Conservation (phyloP, 106 monocot genomes). For the Alisma plantagoaquatica region DNA sequence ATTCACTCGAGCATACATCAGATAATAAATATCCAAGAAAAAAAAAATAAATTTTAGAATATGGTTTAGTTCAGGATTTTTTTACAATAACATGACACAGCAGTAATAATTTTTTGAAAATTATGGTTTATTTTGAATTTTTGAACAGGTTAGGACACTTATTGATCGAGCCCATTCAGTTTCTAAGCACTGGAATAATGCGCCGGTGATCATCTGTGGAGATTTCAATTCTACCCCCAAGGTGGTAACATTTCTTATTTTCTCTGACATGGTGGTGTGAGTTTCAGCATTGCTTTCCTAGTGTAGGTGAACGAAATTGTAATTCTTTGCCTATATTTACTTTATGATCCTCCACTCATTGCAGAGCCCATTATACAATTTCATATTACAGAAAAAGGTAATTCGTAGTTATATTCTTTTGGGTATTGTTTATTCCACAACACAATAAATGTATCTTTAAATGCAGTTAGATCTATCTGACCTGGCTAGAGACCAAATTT, state of each 20-base stretch:
- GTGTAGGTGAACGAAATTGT: too few relatives aligned
- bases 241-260: slow-evolving; percentile 20
- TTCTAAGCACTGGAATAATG: slow-evolving; percentile 80
- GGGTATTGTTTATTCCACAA: too few relatives aligned
- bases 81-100: too few relatives aligned
- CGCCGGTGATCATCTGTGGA: slow-evolving; percentile 90
- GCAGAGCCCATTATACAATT: slow-evolving; percentile 95
- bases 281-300: background rate
- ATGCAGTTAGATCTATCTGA: slow-evolving; percentile 71
- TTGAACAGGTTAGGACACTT: slow-evolving; percentile 66
- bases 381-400: slow-evolving; percentile 75
- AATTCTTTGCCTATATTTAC: slow-evolving; percentile 4
- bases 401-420: too few relatives aligned
- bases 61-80: too few relatives aligned
- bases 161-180: slow-evolving; percentile 58
- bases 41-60: too few relatives aligned
- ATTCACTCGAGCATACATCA: too few relatives aligned
- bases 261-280: background rate
- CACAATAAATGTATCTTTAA: too few relatives aligned
- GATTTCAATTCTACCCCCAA: slow-evolving; percentile 90
- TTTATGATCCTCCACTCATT: slow-evolving; percentile 13
- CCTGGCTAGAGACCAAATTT: slow-evolving; percentile 51
- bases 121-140: too few relatives aligned
- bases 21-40: too few relatives aligned
- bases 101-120: too few relatives aligned